phyloP scores from a whole-genome alignment of 805 yeast genomes.

The Candida orba region DNA sequence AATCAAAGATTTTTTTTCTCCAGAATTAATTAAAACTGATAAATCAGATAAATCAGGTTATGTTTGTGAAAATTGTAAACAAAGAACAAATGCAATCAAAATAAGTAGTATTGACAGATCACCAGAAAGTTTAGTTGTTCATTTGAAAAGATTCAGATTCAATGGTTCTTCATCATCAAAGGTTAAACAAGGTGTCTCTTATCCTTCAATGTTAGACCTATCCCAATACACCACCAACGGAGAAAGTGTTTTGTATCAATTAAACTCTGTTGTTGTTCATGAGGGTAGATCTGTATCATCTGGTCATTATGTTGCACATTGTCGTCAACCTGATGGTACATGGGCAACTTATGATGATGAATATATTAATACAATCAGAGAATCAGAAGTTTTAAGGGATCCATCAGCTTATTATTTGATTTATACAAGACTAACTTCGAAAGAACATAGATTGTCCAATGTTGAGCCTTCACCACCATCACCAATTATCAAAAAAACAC shows the following conservation, averaged over 20 bases:
- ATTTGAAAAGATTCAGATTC: constrained; percentile 86
- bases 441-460: constrained; percentile 22
- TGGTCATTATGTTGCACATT: constrained; percentile 90
- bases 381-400: constrained; percentile 68
- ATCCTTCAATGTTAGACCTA: constrained; percentile 71
- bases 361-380: constrained; percentile 64
- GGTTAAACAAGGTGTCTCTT: constrained; percentile 79
- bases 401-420: constrained; percentile 87
- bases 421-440: constrained; percentile 70
- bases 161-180: constrained; percentile 74
- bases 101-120: constrained; percentile 67
- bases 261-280: constrained; percentile 82
- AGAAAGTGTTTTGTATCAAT: constrained; percentile 53
- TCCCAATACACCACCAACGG: constrained; percentile 47
- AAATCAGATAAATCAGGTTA: constrained; percentile 68
- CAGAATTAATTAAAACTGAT: constrained; percentile 69
- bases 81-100: constrained; percentile 71
- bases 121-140: constrained; percentile 84
- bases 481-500: neutral
- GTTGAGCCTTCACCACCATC: neutral
- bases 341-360: constrained; percentile 98
- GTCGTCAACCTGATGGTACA: constrained; percentile 83
- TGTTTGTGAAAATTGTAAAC: constrained; percentile 79
- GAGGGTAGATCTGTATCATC: constrained; percentile 89
- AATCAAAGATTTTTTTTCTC: constrained; percentile 72